phyloP scores from a whole-genome alignment of 352 stramenopile genomes.

The Blastocystis hominis region DNA sequence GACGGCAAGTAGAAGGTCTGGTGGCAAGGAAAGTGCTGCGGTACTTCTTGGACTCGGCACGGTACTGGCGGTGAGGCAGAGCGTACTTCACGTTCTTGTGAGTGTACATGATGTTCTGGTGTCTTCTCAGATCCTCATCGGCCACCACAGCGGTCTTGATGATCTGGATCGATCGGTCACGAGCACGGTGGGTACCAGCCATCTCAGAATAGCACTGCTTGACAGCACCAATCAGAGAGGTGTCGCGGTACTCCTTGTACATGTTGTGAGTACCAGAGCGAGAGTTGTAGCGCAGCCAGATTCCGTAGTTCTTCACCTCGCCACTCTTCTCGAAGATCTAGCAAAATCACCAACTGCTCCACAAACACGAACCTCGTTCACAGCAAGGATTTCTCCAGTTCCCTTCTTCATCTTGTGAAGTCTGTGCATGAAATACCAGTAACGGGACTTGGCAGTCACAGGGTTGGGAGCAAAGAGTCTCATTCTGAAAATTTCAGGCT shows the following conservation, averaged over 20 bases:
- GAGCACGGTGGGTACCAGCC: slow-evolving; percentile 80
- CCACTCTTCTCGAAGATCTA: slow-evolving; percentile 93
- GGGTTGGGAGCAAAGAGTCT: slow-evolving; percentile 87
- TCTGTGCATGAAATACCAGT: slow-evolving; percentile 99
- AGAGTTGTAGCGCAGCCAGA: slow-evolving; percentile 99
- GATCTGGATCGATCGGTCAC: slow-evolving; percentile 55
- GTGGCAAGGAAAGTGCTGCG: slow-evolving; percentile 44
- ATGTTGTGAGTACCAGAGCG: slow-evolving; percentile 99
- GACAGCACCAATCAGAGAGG: slow-evolving; percentile 89
- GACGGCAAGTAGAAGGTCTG: slow-evolving; percentile 42
- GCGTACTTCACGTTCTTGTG: slow-evolving; percentile 52
- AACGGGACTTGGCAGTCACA: slow-evolving; percentile 95
- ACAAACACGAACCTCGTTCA: slow-evolving; percentile 84
- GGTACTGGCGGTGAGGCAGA: slow-evolving; percentile 55
- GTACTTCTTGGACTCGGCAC: slow-evolving; percentile 55
- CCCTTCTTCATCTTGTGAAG: slow-evolving; percentile 99
- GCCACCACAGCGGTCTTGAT: slow-evolving; percentile 53
- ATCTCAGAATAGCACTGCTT: slow-evolving; percentile 94
- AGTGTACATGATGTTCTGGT: slow-evolving; percentile 47
- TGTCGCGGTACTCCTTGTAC: slow-evolving; percentile 99
- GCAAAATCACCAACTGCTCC: not conserved
- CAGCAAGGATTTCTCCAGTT: slow-evolving; percentile 96
- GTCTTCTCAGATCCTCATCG: slow-evolving; percentile 24
- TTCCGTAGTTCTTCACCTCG: slow-evolving; percentile 98
- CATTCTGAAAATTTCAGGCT: slow-evolving; percentile 97